Percentiles rank a stretch among this genome's conserved stretches.
Conservation (phyloP, 306 rosid genomes). For the Parietaria judaica region DNA sequence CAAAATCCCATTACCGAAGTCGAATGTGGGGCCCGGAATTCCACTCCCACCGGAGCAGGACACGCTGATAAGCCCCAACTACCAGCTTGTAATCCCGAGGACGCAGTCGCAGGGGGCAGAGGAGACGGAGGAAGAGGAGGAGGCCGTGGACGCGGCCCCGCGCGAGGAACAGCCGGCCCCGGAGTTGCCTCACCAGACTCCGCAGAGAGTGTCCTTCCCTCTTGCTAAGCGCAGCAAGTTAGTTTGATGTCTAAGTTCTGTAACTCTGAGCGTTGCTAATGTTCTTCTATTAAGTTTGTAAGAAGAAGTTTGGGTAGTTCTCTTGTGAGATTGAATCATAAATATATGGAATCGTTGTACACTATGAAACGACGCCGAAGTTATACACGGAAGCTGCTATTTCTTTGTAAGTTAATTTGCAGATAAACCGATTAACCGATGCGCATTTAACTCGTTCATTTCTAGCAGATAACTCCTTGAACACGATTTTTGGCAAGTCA, state of each 20-base stretch:
- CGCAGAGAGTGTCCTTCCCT: conserved; percentile 73
- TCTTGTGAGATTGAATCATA: too few relatives aligned
- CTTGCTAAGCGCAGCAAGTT: conserved; percentile 52
- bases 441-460: too few relatives aligned
- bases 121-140: conserved; percentile 73
- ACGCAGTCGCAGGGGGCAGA: conserved; percentile 54
- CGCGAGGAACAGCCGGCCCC: conserved; percentile 43
- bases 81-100: conserved; percentile 68
- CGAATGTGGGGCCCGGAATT: conserved; percentile 56
- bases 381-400: too few relatives aligned
- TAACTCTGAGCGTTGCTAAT: neutral
- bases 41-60: conserved; percentile 76
- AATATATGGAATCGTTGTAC: too few relatives aligned
- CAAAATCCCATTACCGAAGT: conserved; percentile 66
- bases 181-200: conserved; percentile 47
- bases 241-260: neutral
- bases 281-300: neutral
- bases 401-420: too few relatives aligned
- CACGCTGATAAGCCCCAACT: conserved; percentile 68
- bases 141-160: conserved; percentile 35
- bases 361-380: too few relatives aligned
- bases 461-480: too few relatives aligned
- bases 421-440: too few relatives aligned
- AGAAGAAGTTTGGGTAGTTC: too few relatives aligned
- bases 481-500: too few relatives aligned